A percentile compares a stretch with the other conserved stretches of the same genome.
Conservation (phyloP, 805 yeast species). For the Spathaspora gorwiae region DNA sequence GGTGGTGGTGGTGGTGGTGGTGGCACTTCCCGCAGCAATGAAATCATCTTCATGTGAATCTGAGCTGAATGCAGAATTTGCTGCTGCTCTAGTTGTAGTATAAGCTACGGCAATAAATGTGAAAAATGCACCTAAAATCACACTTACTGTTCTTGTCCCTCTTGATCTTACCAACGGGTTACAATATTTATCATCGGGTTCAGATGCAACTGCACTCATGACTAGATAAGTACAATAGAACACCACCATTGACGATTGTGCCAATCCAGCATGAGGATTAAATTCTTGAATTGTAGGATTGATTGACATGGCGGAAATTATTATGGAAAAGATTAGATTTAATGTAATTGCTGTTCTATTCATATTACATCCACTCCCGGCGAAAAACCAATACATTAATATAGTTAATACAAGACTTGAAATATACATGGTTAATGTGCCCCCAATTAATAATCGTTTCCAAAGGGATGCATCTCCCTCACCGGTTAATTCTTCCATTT, state of each 20-base stretch:
- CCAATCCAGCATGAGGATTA: constrained; percentile 93
- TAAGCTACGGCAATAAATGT: constrained; percentile 94
- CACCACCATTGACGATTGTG: constrained; percentile 94
- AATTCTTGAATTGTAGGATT: constrained; percentile 82
- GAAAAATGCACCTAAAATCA: constrained; percentile 85
- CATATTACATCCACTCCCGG: constrained; percentile 78
- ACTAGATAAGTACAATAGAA: constrained; percentile 88
- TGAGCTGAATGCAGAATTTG: constrained; percentile 44
- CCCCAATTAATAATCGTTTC: constrained; percentile 78
- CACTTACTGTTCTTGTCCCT: constrained; percentile 86
- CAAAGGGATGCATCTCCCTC: constrained; percentile 59
- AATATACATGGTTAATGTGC: constrained; percentile 81
- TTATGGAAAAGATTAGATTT: constrained; percentile 61
- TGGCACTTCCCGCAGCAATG: constrained; percentile 26
- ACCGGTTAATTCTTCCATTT: constrained; percentile 58
- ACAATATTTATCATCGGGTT: constrained; percentile 90
- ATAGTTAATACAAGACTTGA: constrained; percentile 69
- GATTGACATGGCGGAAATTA: constrained; percentile 68
- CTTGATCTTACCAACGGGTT: constrained; percentile 86
- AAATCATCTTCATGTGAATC: constrained; percentile 38
- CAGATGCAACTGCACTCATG: constrained; percentile 90
- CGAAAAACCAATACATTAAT: constrained; percentile 78
- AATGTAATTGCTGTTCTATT: constrained; percentile 82
- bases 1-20: constrained; percentile 23
- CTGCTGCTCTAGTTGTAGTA: constrained; percentile 96